Base-by-base conservation (phyloP, 495 filamentous ascomycete genomes). In the Trichocladium antarcticum region DNA sequence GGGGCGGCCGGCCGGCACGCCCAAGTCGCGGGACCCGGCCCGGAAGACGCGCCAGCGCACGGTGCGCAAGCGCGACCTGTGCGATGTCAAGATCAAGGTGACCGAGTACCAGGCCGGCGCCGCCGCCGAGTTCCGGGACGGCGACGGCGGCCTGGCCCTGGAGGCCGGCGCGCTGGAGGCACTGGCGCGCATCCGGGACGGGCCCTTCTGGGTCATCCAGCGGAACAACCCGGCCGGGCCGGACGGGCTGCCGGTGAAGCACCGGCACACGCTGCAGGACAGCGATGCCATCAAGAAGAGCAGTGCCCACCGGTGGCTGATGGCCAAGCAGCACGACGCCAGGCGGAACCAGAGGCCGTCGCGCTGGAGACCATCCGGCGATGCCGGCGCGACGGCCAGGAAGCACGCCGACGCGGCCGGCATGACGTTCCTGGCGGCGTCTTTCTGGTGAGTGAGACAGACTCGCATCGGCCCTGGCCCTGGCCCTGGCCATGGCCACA, bases 1-100 rank as follows among this genome's bases (percentile, higher is more conserved):
- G 64, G 87, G 88, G 9, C 74, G 87, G 8, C 84, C 87, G 5
- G 79, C 87, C 0, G 87, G 87, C 17, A 92, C 85, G 22, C 82
- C 84, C 39, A 89, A 89, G 60, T 87, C 85, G 21, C 75, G 85
- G 31, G 85, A 93, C 56, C 87, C 87, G 0, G 85, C 82, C 56
- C 90, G 89, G 68, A 92, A 88, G 72, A 93, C 92, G 66, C 77
- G 87, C 42, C 92, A 89, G 64, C 82, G 87, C 19, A 79, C 75
- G 12, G 83, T 82, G 17, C 72, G 87, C 35, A 79, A 85, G 59
- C 75, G 83, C 1, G 83, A 92, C 62, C 74, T 90, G 19, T 94
- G 87, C 65, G 85, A 92, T 62, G 85, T 93, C 54, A 93, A 92
- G 64, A 90, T 94, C 61, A 93, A 92, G 66, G 89, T 94, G 47